Percentiles rank a stretch among this genome's conserved stretches.
Evolutionary conservation across 108 stramenopile species (phyloP).

Genomic region (Cyclostephanos invisitatus): DNA sequence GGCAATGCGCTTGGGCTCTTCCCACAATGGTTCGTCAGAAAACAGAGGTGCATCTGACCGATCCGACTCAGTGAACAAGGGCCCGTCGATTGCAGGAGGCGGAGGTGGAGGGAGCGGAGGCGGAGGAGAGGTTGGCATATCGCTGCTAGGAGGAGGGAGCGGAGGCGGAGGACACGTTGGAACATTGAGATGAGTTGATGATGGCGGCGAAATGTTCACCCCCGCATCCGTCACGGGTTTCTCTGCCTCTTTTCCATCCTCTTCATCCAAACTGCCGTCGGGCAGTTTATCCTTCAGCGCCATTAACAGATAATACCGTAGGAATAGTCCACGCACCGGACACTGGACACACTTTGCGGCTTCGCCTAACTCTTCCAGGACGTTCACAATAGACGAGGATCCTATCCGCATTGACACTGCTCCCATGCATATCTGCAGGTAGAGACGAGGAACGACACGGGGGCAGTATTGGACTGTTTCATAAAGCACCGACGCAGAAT

Average conservation of each 20-base stretch:
- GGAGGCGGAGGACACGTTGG: background rate
- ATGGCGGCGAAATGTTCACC: background rate
- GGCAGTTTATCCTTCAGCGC: constrained; percentile 91
- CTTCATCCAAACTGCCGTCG: constrained; percentile 67
- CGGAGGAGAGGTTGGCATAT: constrained; percentile 16
- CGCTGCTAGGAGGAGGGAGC: background rate
- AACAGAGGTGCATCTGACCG: constrained; percentile 11
- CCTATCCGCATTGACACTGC: constrained; percentile 90
- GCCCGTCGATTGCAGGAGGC: constrained; percentile 16
- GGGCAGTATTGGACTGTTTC: constrained; percentile 93
- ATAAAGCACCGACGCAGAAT: constrained; percentile 88
- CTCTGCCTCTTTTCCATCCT: constrained; percentile 19
- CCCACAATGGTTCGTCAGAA: constrained; percentile 13
- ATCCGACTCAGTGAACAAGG: constrained; percentile 1
- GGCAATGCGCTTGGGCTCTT: background rate
- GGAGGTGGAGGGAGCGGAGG: constrained; percentile 21
- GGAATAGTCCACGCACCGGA: constrained; percentile 97
- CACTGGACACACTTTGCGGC: constrained; percentile 98
- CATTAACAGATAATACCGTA: constrained; percentile 95
- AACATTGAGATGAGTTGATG: background rate
- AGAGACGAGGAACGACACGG: constrained; percentile 94
- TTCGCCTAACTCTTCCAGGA: constrained; percentile 94
- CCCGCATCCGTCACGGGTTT: constrained; percentile 22
- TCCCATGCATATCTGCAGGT: constrained; percentile 96
- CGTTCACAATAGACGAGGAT: constrained; percentile 70